Evolutionary conservation across 805 yeast genomes (phyloP).

Genomic region (Yamadazyma sp.): DNA sequence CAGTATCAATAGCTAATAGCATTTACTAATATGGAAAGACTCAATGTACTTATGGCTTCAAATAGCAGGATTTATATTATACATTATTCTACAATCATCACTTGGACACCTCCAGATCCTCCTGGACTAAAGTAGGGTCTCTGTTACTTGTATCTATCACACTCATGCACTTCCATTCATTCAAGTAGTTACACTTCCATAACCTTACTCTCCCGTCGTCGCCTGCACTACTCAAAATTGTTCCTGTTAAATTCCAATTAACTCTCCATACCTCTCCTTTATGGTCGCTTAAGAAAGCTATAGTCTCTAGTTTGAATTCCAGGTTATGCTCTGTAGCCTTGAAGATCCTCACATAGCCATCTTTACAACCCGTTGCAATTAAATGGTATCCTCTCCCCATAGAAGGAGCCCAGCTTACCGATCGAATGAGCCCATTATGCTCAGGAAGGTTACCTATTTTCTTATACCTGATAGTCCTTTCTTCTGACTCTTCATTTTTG

Average conservation of each 20-base stretch:
- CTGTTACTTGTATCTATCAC: constrained; percentile 43
- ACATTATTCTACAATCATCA: too few relatives aligned
- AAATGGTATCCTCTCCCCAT: constrained; percentile 88
- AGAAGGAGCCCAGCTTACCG: constrained; percentile 94
- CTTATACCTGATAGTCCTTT: constrained; percentile 29
- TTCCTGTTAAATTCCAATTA: constrained; percentile 92
- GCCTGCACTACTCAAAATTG: constrained; percentile 89
- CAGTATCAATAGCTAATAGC: too few relatives aligned
- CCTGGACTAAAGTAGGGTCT: too few relatives aligned
- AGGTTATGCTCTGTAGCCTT: constrained; percentile 54
- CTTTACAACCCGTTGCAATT: constrained; percentile 94
- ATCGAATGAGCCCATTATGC: constrained; percentile 82
- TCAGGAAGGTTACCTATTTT: constrained; percentile 71
- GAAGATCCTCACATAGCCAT: constrained; percentile 86
- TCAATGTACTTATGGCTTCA: too few relatives aligned
- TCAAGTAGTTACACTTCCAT: constrained; percentile 86
- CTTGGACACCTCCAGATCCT: too few relatives aligned
- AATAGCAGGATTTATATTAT: too few relatives aligned
- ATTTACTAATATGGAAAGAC: too few relatives aligned
- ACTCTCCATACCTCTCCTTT: constrained; percentile 94
- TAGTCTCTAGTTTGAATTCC: constrained; percentile 50
- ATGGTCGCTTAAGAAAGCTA: constrained; percentile 74
- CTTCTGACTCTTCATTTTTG: constrained; percentile 11
- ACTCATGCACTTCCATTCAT: constrained; percentile 89
- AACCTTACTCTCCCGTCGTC: constrained; percentile 90